Base-by-base conservation (phyloP, 768 basidiomycete genomes). In the Rhizopogon roseolus region DNA sequence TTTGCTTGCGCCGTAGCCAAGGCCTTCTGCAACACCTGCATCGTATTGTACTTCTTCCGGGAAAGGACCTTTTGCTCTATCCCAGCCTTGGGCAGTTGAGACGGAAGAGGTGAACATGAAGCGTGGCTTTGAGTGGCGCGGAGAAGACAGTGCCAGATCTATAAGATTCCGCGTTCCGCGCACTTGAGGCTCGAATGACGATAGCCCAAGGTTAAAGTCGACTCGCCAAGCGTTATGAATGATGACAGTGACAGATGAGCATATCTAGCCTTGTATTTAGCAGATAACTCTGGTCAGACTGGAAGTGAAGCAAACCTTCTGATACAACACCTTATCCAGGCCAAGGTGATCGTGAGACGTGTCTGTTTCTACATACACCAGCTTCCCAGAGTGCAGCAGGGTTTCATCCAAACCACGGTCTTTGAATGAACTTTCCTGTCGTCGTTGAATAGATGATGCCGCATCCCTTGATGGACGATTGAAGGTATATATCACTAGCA, bases 31-130 rank as follows among this genome's bases (percentile, higher is more conserved):
- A 41, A 64, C 64, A 22, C 56, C 58, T 1, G 67, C 57, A 46
- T 68, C 67, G 4, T 41, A 37, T 3, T 68, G 45, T 0, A 66
- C 55, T 32, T 68, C 67, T 50, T 76, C 72, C 7, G 71, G 71
- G 50, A 71, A 66, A 14, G 45, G 45, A 9, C 64, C 61, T n/a
- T 38, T 45, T n/a, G 25, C 40, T 39, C 38, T 28, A 3, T 62
- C 49, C 59, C 60, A 62, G 0, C 48, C 53, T n/a, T 62, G 60
- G 0, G 64, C 64, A 10, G 65, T 69, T 16, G 66, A 53, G 2
- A 76, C 60, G 1, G 75, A 76, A 4, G 69, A 71, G 11, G 70
- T 73, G 56, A 78, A 80, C 34, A 77, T 44, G 48, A 79, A 62
- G 13, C 67, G 67, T 1, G 74, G 59, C 16, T 69, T 67, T 41